Conservation (phyloP, 768 basidiomycete genomes). For the Gloeopeniophorella convolvens region DNA sequence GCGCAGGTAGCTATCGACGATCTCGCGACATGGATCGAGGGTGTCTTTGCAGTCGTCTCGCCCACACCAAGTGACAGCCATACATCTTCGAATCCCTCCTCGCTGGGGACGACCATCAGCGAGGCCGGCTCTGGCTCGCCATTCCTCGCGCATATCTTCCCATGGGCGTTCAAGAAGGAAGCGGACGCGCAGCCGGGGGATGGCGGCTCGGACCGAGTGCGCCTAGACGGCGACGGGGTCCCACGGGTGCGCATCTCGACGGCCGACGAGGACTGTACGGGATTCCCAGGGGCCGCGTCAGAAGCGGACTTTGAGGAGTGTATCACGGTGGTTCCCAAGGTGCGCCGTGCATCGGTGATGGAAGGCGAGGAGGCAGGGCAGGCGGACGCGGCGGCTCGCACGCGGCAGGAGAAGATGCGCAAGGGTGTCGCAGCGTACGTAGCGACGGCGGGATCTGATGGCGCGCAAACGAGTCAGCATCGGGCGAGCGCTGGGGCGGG, state of each 20-base stretch:
- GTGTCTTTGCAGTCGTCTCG: constrained; percentile 45
- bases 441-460: background rate
- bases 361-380: constrained; percentile 19
- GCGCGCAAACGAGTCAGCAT: background rate
- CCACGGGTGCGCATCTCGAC: constrained; percentile 12
- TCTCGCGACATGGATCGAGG: constrained; percentile 87
- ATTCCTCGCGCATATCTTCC: constrained; percentile 14
- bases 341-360: constrained; percentile 26
- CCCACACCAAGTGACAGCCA: background rate
- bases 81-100: background rate
- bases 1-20: constrained; percentile 73
- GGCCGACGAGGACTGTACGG: constrained; percentile 18
- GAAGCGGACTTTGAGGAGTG: constrained; percentile 63
- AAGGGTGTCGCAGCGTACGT: constrained; percentile 5
- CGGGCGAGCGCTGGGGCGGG: too few relatives aligned
- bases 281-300: constrained; percentile 37
- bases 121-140: constrained; percentile 6
- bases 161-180: constrained; percentile 9
- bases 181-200: too few relatives aligned
- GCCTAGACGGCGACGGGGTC: background rate
- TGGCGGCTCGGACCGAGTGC: background rate
- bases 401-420: constrained; percentile 11
- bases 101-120: constrained; percentile 4
- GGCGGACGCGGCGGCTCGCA: constrained; percentile 23
- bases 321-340: constrained; percentile 67